A percentile compares a stretch with the other conserved stretches of the same genome.
These are phyloP conservation scores for Diaporthe sp. DNA, from an alignment of 2,329 filamentous ascomycete genomes.

Conservation along the genomic window DNA sequence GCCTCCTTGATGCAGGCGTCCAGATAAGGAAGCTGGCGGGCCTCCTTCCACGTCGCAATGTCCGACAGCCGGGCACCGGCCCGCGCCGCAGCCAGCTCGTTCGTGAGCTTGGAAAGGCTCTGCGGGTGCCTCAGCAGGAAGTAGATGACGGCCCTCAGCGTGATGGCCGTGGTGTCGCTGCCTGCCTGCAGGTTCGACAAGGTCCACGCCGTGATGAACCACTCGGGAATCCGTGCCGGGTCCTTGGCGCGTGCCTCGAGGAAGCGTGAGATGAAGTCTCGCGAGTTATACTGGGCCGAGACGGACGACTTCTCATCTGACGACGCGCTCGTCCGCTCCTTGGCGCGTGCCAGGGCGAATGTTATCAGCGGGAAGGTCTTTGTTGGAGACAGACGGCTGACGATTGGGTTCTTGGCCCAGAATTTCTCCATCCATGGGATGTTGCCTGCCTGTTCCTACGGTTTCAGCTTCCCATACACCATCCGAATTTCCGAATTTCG, in stretches of 20 bases:
- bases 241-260: neutral
- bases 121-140: slow-evolving; percentile 66
- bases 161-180: slow-evolving; percentile 74
- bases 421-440: slow-evolving; percentile 3
- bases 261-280: slow-evolving; percentile 3
- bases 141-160: slow-evolving; percentile 69
- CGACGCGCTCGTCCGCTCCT: neutral
- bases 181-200: slow-evolving; percentile 50
- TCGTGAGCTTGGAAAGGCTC: slow-evolving; percentile 58
- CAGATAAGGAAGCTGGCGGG: slow-evolving; percentile 67
- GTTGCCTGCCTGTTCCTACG: neutral
- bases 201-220: slow-evolving; percentile 14
- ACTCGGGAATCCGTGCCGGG: neutral
- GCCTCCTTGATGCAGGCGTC: slow-evolving; percentile 46
- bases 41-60: slow-evolving; percentile 56
- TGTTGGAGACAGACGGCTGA: neutral
- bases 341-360: neutral
- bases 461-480: no score
- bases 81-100: slow-evolving; percentile 62
- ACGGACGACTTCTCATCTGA: neutral
- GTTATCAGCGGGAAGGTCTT: neutral
- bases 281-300: neutral
- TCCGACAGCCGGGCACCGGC: slow-evolving; percentile 38
- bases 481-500: no score
- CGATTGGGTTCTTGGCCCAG: neutral